Evolutionary conservation across 2,329 filamentous ascomycete genomes (phyloP).

Genomic region (Colletotrichum agaves): DNA sequence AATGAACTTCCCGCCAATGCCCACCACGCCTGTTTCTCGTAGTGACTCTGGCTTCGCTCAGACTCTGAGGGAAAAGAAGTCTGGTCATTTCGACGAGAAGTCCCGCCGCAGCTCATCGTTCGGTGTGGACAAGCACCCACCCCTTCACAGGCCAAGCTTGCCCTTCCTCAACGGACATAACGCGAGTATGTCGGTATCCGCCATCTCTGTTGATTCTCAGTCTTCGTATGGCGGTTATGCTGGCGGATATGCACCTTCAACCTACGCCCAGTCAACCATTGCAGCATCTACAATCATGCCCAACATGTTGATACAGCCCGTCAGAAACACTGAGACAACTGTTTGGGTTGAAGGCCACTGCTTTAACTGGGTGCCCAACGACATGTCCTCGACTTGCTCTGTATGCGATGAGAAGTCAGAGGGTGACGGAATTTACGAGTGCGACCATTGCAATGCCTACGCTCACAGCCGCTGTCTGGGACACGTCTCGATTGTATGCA

Average conservation of each 20-base stretch:
- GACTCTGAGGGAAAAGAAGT: slow-evolving; percentile 92
- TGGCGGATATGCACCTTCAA: slow-evolving; percentile 81
- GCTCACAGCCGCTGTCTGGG: slow-evolving; percentile 71
- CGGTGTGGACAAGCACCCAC: slow-evolving; percentile 77
- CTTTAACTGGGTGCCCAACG: slow-evolving; percentile 72
- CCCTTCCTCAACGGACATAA: slow-evolving; percentile 78
- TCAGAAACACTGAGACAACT: slow-evolving; percentile 80
- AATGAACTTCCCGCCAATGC: slow-evolving; percentile 78
- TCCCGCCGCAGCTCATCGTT: slow-evolving; percentile 95
- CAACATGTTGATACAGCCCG: slow-evolving; percentile 81
- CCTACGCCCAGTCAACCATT: slow-evolving; percentile 86
- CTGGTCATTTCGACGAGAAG: slow-evolving; percentile 86
- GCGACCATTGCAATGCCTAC: slow-evolving; percentile 69
- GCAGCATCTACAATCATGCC: slow-evolving; percentile 90
- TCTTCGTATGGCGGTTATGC: slow-evolving; percentile 82
- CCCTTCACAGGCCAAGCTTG: slow-evolving; percentile 74
- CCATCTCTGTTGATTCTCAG: slow-evolving; percentile 70
- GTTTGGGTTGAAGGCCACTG: slow-evolving; percentile 90
- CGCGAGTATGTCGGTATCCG: slow-evolving; percentile 68
- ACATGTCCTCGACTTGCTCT: slow-evolving; percentile 71
- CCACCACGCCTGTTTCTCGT: slow-evolving; percentile 82
- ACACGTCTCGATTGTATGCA: slow-evolving; percentile 72
- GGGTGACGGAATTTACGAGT: slow-evolving; percentile 79
- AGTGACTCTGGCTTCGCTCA: slow-evolving; percentile 93
- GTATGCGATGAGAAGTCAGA: slow-evolving; percentile 81